These are phyloP conservation scores for Phytophthora rubi DNA, from an alignment of 352 stramenopile species.

Conservation along the genomic window DNA sequence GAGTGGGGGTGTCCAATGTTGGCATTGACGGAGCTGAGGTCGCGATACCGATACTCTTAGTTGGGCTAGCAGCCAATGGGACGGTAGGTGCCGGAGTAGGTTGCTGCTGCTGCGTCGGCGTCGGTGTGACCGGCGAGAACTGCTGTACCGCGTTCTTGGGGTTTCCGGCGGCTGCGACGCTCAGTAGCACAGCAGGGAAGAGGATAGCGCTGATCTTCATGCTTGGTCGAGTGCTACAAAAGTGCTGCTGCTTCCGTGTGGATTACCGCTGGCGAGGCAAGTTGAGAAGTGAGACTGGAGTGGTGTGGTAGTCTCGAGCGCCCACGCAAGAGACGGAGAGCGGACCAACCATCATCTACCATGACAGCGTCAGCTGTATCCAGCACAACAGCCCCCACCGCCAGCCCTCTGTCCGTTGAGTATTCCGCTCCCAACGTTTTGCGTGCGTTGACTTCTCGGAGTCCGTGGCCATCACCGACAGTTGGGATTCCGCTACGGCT, in stretches of 20 bases:
- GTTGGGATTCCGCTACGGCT: conserved; percentile 9
- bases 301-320: background rate
- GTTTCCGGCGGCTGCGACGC: conserved; percentile 17
- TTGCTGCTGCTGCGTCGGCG: background rate
- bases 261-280: conserved; percentile 19
- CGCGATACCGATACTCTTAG: background rate
- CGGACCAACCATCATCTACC: background rate
- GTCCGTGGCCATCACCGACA: conserved; percentile 1
- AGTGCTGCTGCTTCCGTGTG: conserved; percentile 20
- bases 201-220: conserved; percentile 33
- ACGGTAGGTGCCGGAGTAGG: conserved; percentile 9
- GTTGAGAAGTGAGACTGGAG: conserved; percentile 27
- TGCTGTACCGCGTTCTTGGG: conserved; percentile 12
- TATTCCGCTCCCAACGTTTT: conserved; percentile 2
- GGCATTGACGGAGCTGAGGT: background rate
- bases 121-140: too few relatives aligned
- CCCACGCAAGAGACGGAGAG: conserved; percentile 5
- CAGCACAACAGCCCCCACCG: conserved; percentile 14
- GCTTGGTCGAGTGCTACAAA: conserved; percentile 22
- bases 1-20: background rate
- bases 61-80: conserved; percentile 6
- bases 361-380: conserved; percentile 16
- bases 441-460: background rate
- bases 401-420: conserved; percentile 21
- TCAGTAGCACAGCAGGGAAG: conserved; percentile 21